Percentiles rank a stretch among this genome's conserved stretches.
Conservation (phyloP, 2,329 filamentous ascomycete species). For the Paramyrothecium sp. region DNA sequence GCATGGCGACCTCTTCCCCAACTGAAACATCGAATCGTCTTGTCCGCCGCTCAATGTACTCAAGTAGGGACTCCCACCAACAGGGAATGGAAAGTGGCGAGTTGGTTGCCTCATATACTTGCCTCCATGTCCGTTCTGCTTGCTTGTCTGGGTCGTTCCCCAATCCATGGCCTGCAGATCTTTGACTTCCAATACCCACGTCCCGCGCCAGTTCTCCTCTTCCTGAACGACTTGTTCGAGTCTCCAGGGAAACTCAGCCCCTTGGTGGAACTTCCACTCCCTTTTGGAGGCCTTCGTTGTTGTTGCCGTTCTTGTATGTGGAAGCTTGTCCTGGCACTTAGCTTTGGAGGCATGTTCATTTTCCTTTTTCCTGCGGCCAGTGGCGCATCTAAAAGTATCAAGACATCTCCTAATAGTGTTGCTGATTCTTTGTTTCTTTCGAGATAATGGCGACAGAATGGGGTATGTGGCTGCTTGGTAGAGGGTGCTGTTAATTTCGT, state of each 20-base stretch:
- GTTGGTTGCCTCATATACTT: background rate
- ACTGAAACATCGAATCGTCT: constrained; percentile 1
- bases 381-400: background rate
- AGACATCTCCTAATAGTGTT: background rate
- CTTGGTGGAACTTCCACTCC: background rate
- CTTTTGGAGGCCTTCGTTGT: background rate
- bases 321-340: background rate
- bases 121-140: background rate
- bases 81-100: background rate
- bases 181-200: constrained; percentile 1
- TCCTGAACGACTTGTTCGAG: background rate
- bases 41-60: background rate
- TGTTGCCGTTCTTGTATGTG: background rate
- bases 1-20: background rate
- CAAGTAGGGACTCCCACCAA: background rate
- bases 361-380: background rate
- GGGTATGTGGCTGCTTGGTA: background rate
- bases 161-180: constrained; percentile 1
- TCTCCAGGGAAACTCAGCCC: background rate
- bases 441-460: background rate
- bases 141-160: background rate
- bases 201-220: constrained; percentile 1
- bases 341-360: background rate
- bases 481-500: background rate
- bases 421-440: background rate